phyloP scores from a whole-genome alignment of 805 yeast genomes.

The Lipomyces kockii region DNA sequence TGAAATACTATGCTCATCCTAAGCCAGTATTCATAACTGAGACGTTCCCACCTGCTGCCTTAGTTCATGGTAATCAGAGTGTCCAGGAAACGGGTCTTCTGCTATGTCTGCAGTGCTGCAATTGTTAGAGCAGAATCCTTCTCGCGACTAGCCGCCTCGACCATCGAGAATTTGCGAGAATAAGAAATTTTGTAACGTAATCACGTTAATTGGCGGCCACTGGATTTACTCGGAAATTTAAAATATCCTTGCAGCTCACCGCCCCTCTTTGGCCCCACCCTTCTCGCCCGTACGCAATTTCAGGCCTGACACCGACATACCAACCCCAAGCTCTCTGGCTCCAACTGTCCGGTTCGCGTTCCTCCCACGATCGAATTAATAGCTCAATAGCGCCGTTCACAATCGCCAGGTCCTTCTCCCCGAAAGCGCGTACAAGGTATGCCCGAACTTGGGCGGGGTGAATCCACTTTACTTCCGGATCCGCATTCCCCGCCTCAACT shows the following conservation, averaged over 20 bases:
- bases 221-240: slow-evolving; percentile 2
- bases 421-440: slow-evolving; percentile 30
- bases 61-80: too few relatives aligned
- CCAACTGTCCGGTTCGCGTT: slow-evolving; percentile 12
- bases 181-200: neutral
- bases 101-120: too few relatives aligned
- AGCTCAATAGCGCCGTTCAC: slow-evolving; percentile 30
- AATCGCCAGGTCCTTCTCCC: slow-evolving; percentile 19
- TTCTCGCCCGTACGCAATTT: slow-evolving; percentile 22
- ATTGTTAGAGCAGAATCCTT: neutral
- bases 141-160: neutral
- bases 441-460: slow-evolving; percentile 31
- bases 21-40: too few relatives aligned
- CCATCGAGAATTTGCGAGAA: neutral
- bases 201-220: neutral
- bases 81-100: too few relatives aligned
- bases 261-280: slow-evolving; percentile 34
- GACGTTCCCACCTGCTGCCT: too few relatives aligned
- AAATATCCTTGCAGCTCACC: slow-evolving; percentile 19
- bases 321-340: slow-evolving; percentile 18
- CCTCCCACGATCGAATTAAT: slow-evolving; percentile 29
- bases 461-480: slow-evolving; percentile 28
- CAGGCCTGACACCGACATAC: slow-evolving; percentile 29
- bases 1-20: too few relatives aligned
- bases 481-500: slow-evolving; percentile 5